Evolutionary conservation across 768 basidiomycete species (phyloP).

Genomic region (Podaxis sp.): DNA sequence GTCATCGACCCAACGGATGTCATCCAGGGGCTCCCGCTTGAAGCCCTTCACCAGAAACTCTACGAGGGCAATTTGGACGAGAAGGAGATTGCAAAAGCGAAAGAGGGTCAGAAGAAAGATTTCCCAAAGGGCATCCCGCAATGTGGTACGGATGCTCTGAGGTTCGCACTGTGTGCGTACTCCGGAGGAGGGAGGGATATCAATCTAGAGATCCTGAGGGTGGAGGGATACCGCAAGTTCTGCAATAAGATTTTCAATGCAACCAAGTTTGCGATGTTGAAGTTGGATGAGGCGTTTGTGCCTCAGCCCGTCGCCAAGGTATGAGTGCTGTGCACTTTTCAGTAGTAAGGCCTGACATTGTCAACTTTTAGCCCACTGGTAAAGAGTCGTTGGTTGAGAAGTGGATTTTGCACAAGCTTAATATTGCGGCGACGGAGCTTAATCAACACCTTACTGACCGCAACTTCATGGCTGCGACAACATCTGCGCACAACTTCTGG

Average conservation of each 20-base stretch:
- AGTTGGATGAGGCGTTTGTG: conserved; percentile 82
- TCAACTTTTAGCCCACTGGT: conserved; percentile 67
- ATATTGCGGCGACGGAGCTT: conserved; percentile 73
- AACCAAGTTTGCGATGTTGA: conserved; percentile 98
- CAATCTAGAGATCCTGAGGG: conserved; percentile 92
- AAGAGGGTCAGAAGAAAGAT: conserved; percentile 96
- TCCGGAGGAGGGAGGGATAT: conserved; percentile 94
- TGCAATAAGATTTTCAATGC: conserved; percentile 99
- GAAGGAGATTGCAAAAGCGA: conserved; percentile 89
- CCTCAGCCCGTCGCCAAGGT: conserved; percentile 74
- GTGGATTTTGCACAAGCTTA: conserved; percentile 95
- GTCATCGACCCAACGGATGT: conserved; percentile 97
- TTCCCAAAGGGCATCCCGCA: conserved; percentile 99
- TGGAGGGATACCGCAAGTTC: conserved; percentile 99
- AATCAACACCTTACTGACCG: conserved; percentile 75
- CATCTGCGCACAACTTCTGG: conserved; percentile 90
- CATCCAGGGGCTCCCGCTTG: conserved; percentile 79
- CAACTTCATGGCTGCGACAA: conserved; percentile 93
- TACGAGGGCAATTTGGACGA: conserved; percentile 91
- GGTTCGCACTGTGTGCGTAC: conserved; percentile 95
- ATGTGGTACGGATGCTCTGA: conserved; percentile 94
- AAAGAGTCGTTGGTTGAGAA: conserved; percentile 89
- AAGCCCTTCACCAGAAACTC: conserved; percentile 82
- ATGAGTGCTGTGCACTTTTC: not conserved
- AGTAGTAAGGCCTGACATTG: conserved; percentile 13